Conservation (phyloP, 2,329 filamentous ascomycete genomes). For the Aspergillus flavus region DNA sequence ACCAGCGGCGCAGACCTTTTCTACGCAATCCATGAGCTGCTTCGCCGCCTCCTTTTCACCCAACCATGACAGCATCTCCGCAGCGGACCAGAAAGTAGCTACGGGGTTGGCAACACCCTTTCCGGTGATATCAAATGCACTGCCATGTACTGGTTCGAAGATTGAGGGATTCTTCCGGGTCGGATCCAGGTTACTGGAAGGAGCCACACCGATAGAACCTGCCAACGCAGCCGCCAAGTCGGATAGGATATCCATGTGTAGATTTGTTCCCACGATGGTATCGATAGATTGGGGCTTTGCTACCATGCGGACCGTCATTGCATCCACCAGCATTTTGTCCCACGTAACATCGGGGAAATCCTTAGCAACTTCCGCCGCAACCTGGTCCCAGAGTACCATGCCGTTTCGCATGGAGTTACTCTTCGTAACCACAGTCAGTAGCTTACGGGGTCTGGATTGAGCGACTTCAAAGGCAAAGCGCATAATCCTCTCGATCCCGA, state of each 20-base stretch:
- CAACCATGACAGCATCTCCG: constrained; percentile 67
- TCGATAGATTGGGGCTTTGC: constrained; percentile 53
- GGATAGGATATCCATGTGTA: constrained; percentile 67
- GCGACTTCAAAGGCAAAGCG: constrained; percentile 58
- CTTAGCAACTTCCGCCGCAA: constrained; percentile 50
- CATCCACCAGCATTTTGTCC: constrained; percentile 61
- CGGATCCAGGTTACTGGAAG: constrained; percentile 68
- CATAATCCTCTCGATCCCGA: constrained; percentile 55
- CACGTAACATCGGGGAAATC: constrained; percentile 55
- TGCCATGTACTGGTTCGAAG: constrained; percentile 67
- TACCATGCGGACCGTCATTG: constrained; percentile 60
- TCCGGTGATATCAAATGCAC: constrained; percentile 65
- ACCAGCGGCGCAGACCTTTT: constrained; percentile 58
- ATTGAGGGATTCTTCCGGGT: constrained; percentile 61
- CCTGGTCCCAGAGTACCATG: constrained; percentile 60
- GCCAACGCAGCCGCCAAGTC: constrained; percentile 70
- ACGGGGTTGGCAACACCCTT: constrained; percentile 64
- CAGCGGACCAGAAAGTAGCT: constrained; percentile 69
- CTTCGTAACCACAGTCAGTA: constrained; percentile 59
- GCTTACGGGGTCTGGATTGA: constrained; percentile 49
- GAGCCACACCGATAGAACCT: constrained; percentile 71
- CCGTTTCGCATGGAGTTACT: constrained; percentile 58
- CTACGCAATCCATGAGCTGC: constrained; percentile 59
- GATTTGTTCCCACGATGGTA: constrained; percentile 58
- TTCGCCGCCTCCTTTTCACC: constrained; percentile 60